phyloP scores from a whole-genome alignment of 305 asterid species.

The Solanum hybrid region DNA sequence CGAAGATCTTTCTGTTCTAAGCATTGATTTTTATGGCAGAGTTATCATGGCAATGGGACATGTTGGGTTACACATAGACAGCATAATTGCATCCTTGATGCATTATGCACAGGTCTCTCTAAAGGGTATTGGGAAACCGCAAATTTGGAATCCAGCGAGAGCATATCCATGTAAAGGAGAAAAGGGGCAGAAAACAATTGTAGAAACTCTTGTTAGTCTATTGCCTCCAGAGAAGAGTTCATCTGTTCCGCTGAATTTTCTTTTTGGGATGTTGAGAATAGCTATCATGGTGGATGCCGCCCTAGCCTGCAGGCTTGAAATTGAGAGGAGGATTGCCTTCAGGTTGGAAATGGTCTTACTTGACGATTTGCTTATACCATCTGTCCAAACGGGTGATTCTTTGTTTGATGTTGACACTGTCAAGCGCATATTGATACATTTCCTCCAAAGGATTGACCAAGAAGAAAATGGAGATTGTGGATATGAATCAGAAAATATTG shows the following conservation, averaged over 20 bases:
- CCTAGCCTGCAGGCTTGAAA: constrained; percentile 43
- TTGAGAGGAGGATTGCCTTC: constrained; percentile 48
- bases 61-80: constrained; percentile 39
- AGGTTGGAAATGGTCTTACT: constrained; percentile 46
- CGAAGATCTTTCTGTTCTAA: constrained; percentile 40
- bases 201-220: constrained; percentile 41
- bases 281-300: constrained; percentile 48
- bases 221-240: constrained; percentile 39
- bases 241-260: constrained; percentile 40
- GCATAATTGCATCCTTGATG: constrained; percentile 47
- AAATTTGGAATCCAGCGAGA: constrained; percentile 57
- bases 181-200: constrained; percentile 33
- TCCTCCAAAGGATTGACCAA: constrained; percentile 44
- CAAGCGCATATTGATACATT: constrained; percentile 45
- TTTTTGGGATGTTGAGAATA: constrained; percentile 55
- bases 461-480: constrained; percentile 45
- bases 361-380: constrained; percentile 58
- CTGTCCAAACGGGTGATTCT: constrained; percentile 44
- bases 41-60: constrained; percentile 41
- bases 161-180: constrained; percentile 18
- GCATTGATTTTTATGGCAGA: constrained; percentile 36
- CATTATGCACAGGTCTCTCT: constrained; percentile 49
- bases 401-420: constrained; percentile 50
- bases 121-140: constrained; percentile 51
- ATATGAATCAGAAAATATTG: constrained; percentile 41